Percentiles rank a stretch among this genome's conserved stretches.
Evolutionary conservation across 2,329 filamentous ascomycete species (phyloP).

Genomic region (Epichloe amarillans): DNA sequence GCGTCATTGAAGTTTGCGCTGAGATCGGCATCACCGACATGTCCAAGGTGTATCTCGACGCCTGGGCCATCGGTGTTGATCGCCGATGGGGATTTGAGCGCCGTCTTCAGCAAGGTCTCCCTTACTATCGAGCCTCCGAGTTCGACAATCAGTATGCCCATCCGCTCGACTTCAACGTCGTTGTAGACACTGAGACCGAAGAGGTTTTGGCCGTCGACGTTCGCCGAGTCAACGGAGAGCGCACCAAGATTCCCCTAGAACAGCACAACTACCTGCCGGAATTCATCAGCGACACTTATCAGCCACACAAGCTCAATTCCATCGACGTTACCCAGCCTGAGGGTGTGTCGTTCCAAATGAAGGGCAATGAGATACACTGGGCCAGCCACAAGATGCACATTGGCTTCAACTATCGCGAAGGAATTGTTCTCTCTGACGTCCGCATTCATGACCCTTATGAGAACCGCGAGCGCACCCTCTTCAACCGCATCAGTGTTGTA

Average conservation of each 20-base stretch:
- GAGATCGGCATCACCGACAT: conserved; percentile 68
- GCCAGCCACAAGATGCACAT: conserved; percentile 59
- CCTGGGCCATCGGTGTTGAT: conserved; percentile 76
- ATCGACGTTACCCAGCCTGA: conserved; percentile 27
- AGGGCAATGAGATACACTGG: conserved; percentile 37
- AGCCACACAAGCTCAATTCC: conserved; percentile 22
- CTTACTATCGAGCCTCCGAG: conserved; percentile 63
- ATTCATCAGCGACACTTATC: conserved; percentile 21
- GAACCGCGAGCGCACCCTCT: conserved; percentile 37
- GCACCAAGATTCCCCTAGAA: conserved; percentile 27
- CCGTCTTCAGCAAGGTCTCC: conserved; percentile 66
- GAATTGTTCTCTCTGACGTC: conserved; percentile 56
- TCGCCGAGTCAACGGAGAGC: conserved; percentile 30
- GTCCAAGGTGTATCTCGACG: conserved; percentile 74
- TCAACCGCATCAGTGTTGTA: conserved; percentile 53
- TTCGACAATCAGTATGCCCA: conserved; percentile 54
- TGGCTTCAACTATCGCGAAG: conserved; percentile 60
- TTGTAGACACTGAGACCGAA: conserved; percentile 32
- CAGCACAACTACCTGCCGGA: conserved; percentile 26
- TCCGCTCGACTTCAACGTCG: conserved; percentile 36
- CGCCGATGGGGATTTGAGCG: conserved; percentile 60
- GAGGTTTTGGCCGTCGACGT: conserved; percentile 32
- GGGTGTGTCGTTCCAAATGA: conserved; percentile 32
- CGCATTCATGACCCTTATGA: conserved; percentile 42
- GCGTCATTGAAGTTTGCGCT: conserved; percentile 64